Percentiles rank a stretch among this genome's conserved stretches.
Conservation (phyloP, 1,284 basidiomycete species). For the Puccinia novopanici region DNA sequence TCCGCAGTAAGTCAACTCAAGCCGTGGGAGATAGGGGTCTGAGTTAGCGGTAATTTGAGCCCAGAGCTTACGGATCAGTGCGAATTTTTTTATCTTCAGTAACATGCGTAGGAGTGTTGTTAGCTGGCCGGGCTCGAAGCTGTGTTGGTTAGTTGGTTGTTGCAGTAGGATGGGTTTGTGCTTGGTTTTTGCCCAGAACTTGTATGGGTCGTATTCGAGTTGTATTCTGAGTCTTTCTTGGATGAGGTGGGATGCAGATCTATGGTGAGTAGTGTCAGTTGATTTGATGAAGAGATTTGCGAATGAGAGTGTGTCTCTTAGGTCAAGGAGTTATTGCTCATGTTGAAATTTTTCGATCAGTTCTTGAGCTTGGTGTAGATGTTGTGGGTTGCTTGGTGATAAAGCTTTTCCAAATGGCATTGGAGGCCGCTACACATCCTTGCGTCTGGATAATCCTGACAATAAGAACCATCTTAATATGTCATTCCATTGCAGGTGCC, state of each 20-base stretch:
- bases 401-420: constrained; percentile 72
- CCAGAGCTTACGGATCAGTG: constrained; percentile 51
- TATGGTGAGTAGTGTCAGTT: not conserved
- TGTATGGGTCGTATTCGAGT: not conserved
- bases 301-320: constrained; percentile 17
- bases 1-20: constrained; percentile 52
- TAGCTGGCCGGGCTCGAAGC: constrained; percentile 52
- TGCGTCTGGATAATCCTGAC: constrained; percentile 79
- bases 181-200: constrained; percentile 27
- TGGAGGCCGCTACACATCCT: constrained; percentile 79
- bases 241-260: not conserved
- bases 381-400: not conserved
- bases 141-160: not conserved
- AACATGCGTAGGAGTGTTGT: constrained; percentile 50
- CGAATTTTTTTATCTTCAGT: constrained; percentile 51
- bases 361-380: not conserved
- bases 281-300: constrained; percentile 39
- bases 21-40: constrained; percentile 50
- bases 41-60: constrained; percentile 52
- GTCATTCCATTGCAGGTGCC: constrained; percentile 69
- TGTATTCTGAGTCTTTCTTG: constrained; percentile 21
- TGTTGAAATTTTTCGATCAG: not conserved
- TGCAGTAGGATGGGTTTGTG: not conserved
- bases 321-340: not conserved
- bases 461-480: constrained; percentile 78